phyloP scores from a whole-genome alignment of 352 stramenopile genomes.

The Pythium coloratum region DNA sequence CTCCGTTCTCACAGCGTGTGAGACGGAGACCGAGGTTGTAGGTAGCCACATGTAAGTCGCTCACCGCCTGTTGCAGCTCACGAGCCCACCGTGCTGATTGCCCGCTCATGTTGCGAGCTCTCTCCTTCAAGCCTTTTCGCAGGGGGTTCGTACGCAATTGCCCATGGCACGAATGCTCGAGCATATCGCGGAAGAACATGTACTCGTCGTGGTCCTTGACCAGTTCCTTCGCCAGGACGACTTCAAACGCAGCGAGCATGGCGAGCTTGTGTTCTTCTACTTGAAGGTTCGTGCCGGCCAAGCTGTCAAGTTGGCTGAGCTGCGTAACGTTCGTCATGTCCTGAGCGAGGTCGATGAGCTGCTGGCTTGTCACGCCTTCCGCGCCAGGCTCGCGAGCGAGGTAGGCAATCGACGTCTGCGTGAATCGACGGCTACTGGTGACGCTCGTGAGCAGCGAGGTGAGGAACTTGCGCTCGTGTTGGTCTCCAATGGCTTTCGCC shows the following conservation, averaged over 20 bases:
- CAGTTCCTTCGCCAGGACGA: background rate
- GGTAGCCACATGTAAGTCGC: background rate
- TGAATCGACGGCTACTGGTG: background rate
- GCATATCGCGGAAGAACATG: background rate
- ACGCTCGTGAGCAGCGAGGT: background rate
- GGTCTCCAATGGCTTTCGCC: background rate
- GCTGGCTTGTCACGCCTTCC: background rate
- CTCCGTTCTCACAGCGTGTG: background rate
- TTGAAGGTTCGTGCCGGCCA: background rate
- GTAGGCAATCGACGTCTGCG: background rate
- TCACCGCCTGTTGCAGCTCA: background rate
- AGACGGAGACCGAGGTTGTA: background rate
- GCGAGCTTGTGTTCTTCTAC: background rate
- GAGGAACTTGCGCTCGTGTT: background rate
- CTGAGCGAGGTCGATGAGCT: background rate
- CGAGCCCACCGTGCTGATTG: background rate
- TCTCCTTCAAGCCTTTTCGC: background rate
- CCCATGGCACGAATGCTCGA: background rate
- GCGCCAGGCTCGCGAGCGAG: background rate
- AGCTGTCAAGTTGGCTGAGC: background rate
- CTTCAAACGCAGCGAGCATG: background rate
- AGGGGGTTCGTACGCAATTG: background rate
- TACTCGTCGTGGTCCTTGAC: background rate
- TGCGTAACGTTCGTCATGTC: background rate
- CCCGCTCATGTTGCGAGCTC: background rate